phyloP scores from a whole-genome alignment of 177 flowering plant genomes.

The Telopea speciosissima region DNA sequence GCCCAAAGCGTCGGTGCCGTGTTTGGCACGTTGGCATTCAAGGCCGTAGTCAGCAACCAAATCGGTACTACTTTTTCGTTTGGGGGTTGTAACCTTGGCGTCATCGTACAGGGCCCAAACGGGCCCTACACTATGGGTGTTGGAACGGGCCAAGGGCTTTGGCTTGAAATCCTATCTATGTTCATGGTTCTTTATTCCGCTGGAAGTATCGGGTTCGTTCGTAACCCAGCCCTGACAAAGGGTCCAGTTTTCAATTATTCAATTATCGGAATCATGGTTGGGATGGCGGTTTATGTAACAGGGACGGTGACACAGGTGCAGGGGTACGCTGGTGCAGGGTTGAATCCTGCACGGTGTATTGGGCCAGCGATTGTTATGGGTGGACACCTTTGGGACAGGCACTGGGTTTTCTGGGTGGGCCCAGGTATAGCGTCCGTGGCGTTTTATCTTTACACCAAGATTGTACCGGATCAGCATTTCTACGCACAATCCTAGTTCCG shows the following conservation, averaged over 20 bases:
- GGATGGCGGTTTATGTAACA: constrained; percentile 30
- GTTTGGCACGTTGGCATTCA: no score
- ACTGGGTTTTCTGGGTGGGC: constrained; percentile 66
- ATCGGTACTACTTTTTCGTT: no score
- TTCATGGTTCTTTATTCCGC: no score
- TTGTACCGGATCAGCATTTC: constrained; percentile 32
- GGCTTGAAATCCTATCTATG: no score
- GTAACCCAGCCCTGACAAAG: constrained; percentile 25
- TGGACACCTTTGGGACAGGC: constrained; percentile 50
- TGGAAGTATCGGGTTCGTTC: constrained; percentile 44
- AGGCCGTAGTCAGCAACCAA: no score
- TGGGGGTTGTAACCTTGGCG: no score
- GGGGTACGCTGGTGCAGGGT: constrained; percentile 43
- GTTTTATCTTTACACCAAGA: constrained; percentile 35
- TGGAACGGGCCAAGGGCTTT: no score
- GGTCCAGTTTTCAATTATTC: constrained; percentile 26
- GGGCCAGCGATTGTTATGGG: constrained; percentile 60
- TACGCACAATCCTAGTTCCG: constrained; percentile 12
- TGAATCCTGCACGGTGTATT: constrained; percentile 58
- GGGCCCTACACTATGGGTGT: no score
- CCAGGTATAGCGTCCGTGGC: constrained; percentile 41
- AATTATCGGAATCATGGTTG: constrained; percentile 29
- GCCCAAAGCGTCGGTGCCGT: no score
- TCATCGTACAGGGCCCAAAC: no score
- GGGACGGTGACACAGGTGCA: constrained; percentile 36